Conservation (phyloP, 495 filamentous ascomycete genomes). For the Aspergillus mulundensis region DNA sequence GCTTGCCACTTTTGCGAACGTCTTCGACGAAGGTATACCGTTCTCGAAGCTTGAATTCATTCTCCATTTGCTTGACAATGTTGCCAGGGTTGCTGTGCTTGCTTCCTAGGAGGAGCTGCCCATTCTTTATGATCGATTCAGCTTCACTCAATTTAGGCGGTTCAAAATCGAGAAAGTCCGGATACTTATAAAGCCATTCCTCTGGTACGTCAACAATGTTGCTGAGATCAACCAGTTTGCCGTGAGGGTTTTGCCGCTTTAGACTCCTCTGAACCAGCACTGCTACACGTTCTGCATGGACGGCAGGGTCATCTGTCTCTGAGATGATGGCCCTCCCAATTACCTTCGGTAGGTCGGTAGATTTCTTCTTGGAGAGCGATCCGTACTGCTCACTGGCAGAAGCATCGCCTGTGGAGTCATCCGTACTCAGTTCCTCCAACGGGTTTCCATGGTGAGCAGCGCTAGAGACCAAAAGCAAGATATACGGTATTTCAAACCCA, state of each 20-base stretch:
- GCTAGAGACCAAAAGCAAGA: background rate
- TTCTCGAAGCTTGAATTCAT: background rate
- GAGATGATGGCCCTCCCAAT: background rate
- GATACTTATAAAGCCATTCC: constrained; percentile 11
- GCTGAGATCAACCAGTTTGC: constrained; percentile 4
- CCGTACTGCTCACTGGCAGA: background rate
- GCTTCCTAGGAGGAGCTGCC: background rate
- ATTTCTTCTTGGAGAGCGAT: background rate
- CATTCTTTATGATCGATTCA: background rate
- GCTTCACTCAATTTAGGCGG: background rate
- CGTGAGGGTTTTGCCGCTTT: constrained; percentile 8
- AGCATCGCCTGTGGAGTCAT: no score
- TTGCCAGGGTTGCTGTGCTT: background rate
- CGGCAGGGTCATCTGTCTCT: background rate
- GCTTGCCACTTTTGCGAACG: constrained; percentile 6
- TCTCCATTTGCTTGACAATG: background rate
- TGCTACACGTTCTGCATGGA: background rate
- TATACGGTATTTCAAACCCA: constrained; percentile 6
- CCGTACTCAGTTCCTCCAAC: no score
- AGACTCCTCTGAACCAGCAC: constrained; percentile 2
- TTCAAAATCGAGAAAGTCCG: constrained; percentile 3
- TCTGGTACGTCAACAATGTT: constrained; percentile 12
- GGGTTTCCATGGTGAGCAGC: background rate
- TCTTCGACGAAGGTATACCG: constrained; percentile 3
- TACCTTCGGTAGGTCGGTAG: background rate